Conservation (phyloP, 1,284 basidiomycete species). For the Golubevia sp. region DNA sequence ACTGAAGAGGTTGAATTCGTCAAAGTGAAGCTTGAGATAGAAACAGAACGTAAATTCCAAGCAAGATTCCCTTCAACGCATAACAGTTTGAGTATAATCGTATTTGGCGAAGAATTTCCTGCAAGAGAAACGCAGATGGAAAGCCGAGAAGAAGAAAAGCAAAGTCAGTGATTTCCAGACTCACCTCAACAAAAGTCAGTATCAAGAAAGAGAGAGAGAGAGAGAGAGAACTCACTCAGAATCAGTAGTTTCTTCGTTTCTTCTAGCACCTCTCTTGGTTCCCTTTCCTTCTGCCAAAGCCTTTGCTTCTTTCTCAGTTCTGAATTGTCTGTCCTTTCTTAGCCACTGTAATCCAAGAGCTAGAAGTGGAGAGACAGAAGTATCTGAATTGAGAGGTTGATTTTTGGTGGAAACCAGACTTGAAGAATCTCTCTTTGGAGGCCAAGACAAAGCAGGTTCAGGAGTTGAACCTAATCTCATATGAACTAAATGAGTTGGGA, state of each 20-base stretch:
- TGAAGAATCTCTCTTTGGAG: conserved; percentile 17
- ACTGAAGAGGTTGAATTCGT: too few relatives aligned
- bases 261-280: conserved; percentile 37
- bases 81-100: neutral
- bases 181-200: conserved; percentile 36
- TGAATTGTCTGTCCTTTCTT: conserved; percentile 42
- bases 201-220: too few relatives aligned
- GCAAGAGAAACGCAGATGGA: neutral
- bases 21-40: too few relatives aligned
- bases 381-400: neutral
- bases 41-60: too few relatives aligned
- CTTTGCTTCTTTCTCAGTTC: conserved; percentile 29
- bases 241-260: conserved; percentile 36
- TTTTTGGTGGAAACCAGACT: neutral
- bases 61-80: too few relatives aligned
- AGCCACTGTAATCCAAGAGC: conserved; percentile 50
- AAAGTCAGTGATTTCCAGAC: too few relatives aligned
- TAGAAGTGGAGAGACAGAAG: conserved; percentile 24
- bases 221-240: conserved; percentile 19
- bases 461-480: conserved; percentile 44
- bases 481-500: conserved; percentile 56
- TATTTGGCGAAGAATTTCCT: conserved; percentile 2
- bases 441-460: conserved; percentile 37
- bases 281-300: conserved; percentile 7
- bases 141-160: neutral